A percentile compares a stretch with the other conserved stretches of the same genome.
phyloP scores from a whole-genome alignment of 805 yeast species.

The Clavispora vitiphila region DNA sequence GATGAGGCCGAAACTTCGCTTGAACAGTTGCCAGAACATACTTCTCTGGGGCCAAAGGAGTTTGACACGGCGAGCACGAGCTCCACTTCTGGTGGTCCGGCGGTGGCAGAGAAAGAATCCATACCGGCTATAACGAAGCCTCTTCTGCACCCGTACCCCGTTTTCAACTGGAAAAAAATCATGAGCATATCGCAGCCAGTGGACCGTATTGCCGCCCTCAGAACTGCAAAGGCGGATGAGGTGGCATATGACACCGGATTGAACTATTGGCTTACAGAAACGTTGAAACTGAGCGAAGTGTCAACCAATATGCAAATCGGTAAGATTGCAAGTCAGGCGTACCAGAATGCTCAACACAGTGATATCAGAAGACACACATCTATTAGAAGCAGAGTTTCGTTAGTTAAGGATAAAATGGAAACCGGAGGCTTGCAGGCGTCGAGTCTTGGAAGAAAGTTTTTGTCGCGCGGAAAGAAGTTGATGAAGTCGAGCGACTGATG shows the following conservation, averaged over 20 bases:
- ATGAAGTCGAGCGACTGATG: slow-evolving; percentile 22
- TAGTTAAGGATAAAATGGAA: slow-evolving; percentile 47
- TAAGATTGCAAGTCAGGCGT: slow-evolving; percentile 57
- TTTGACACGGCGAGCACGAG: neutral
- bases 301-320: slow-evolving; percentile 41
- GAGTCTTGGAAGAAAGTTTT: slow-evolving; percentile 49
- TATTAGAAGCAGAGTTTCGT: slow-evolving; percentile 48
- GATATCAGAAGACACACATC: slow-evolving; percentile 41
- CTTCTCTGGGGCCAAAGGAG: neutral
- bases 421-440: slow-evolving; percentile 45
- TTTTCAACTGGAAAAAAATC: slow-evolving; percentile 38
- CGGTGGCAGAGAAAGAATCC: neutral
- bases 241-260: slow-evolving; percentile 50
- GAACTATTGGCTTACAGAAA: slow-evolving; percentile 50
- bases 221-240: slow-evolving; percentile 40
- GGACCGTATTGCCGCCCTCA: slow-evolving; percentile 38
- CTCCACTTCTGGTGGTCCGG: neutral
- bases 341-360: slow-evolving; percentile 56
- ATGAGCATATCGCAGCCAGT: slow-evolving; percentile 36
- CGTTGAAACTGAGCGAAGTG: slow-evolving; percentile 30
- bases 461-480: slow-evolving; percentile 52
- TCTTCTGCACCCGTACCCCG: slow-evolving; percentile 21
- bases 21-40: neutral
- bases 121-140: neutral
- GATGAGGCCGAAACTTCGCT: slow-evolving; percentile 4